A percentile compares a stretch with the other conserved stretches of the same genome.
phyloP scores from a whole-genome alignment of 2,329 filamentous ascomycete genomes.

The Lojkania enalia region DNA sequence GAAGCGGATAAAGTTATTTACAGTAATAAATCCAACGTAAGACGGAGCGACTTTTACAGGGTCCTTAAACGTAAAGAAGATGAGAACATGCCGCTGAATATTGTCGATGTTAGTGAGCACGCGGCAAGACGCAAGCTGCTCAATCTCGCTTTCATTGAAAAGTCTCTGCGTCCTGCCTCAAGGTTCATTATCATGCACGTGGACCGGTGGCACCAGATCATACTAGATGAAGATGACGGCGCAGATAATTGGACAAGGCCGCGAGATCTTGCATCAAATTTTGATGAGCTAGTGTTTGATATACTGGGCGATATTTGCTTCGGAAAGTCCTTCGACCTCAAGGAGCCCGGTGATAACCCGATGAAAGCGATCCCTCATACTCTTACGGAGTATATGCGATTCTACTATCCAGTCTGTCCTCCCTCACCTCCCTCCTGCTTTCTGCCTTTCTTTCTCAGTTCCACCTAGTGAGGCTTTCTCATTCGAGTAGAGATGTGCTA shows the following conservation, averaged over 20 bases:
- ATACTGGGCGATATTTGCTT: conserved; percentile 49
- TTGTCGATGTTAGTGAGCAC: no score
- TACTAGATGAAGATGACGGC: no score
- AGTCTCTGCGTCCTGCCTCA: conserved; percentile 11
- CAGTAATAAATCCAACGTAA: no score
- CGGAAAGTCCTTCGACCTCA: conserved; percentile 31
- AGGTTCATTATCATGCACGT: conserved; percentile 14
- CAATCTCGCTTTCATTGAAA: conserved; percentile 19
- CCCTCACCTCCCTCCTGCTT: no score
- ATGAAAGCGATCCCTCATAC: conserved; percentile 13
- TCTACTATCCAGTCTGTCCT: no score
- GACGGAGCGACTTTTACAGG: no score
- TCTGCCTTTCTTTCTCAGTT: no score
- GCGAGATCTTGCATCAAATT: background rate
- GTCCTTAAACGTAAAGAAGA: no score
- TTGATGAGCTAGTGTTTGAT: conserved; percentile 45
- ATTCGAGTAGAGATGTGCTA: background rate
- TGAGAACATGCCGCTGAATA: no score
- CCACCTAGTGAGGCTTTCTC: no score
- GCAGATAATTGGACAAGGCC: conserved; percentile 13
- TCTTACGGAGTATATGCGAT: conserved; percentile 8
- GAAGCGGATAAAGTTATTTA: no score
- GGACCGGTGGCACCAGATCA: conserved; percentile 19
- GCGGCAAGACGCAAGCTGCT: no score
- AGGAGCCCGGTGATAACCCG: conserved; percentile 23